Evolutionary conservation across 2,329 filamentous ascomycete species (phyloP).

Genomic region (Colletotrichum horii): DNA sequence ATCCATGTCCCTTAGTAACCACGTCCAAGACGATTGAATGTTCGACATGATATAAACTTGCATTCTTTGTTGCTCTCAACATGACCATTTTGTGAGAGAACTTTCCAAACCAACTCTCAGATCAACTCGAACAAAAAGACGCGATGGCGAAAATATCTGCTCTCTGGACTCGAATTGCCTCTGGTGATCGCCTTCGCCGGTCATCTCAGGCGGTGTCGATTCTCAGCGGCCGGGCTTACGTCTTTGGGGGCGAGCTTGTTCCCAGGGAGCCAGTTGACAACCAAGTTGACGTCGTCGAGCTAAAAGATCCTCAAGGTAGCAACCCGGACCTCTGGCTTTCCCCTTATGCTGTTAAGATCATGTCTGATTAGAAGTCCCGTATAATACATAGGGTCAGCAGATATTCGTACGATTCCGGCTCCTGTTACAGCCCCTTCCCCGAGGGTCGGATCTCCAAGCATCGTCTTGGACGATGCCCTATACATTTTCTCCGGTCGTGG

Average conservation of each 20-base stretch:
- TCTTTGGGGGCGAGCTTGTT: conserved; percentile 58
- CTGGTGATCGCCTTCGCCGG: conserved; percentile 42
- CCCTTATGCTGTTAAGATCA: not conserved
- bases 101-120: not conserved
- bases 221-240: conserved; percentile 39
- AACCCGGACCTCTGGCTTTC: not conserved
- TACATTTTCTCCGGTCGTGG: conserved; percentile 70
- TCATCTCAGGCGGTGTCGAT: conserved; percentile 55
- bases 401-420: conserved; percentile 23
- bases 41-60: not conserved
- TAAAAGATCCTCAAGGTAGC: conserved; percentile 21
- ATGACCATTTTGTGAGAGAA: not conserved
- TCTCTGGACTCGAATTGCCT: conserved; percentile 29
- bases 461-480: conserved; percentile 49
- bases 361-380: not conserved
- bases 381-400: not conserved
- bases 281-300: conserved; percentile 44
- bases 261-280: conserved; percentile 57
- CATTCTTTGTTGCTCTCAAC: not conserved
- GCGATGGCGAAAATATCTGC: conserved; percentile 20
- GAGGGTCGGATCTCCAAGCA: conserved; percentile 60
- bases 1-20: not conserved
- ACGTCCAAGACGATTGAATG: not conserved
- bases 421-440: conserved; percentile 45
- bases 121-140: not conserved